A percentile compares a stretch with the other conserved stretches of the same genome.
Evolutionary conservation across 345 rosid species (phyloP).

Genomic region (Hevea brasiliensis): DNA sequence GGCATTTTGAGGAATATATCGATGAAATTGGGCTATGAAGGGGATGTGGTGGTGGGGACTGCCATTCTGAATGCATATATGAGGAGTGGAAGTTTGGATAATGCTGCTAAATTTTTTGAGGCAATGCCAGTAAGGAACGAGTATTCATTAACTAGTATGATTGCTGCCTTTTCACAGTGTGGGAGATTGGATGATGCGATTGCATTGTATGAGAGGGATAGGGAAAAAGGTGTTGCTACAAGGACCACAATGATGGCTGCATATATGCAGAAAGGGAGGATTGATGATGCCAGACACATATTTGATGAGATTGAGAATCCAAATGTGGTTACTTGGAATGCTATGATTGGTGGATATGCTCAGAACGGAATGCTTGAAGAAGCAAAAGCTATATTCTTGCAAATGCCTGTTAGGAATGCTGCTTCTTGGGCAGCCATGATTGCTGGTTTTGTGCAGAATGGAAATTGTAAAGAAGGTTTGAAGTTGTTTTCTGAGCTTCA

Average conservation of each 20-base stretch:
- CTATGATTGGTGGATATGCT: constrained; percentile 30
- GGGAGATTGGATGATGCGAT: constrained; percentile 31
- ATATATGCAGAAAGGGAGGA: constrained; percentile 25
- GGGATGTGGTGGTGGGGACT: constrained; percentile 30
- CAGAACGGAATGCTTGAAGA: constrained; percentile 37
- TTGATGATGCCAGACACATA: constrained; percentile 23
- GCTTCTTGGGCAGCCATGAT: constrained; percentile 39
- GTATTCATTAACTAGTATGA: constrained; percentile 30
- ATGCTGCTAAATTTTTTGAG: constrained; percentile 27
- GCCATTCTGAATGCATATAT: constrained; percentile 33
- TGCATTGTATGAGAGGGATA: constrained; percentile 27
- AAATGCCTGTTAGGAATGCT: constrained; percentile 32
- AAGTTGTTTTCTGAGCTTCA: constrained; percentile 28
- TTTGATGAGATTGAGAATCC: constrained; percentile 27
- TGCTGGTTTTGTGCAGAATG: constrained; percentile 34
- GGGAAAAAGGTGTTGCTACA: constrained; percentile 16
- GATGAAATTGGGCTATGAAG: constrained; percentile 27
- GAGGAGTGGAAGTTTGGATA: constrained; percentile 30
- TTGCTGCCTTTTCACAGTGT: constrained; percentile 33
- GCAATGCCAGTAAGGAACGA: constrained; percentile 32
- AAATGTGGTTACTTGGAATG: constrained; percentile 33
- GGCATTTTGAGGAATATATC: constrained; percentile 26
- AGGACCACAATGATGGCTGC: constrained; percentile 29
- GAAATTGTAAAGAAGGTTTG: constrained; percentile 21
- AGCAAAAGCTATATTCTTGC: constrained; percentile 22